These are phyloP conservation scores for Arachis stenosperma DNA, from an alignment of 306 rosid species.

Conservation along the genomic window DNA sequence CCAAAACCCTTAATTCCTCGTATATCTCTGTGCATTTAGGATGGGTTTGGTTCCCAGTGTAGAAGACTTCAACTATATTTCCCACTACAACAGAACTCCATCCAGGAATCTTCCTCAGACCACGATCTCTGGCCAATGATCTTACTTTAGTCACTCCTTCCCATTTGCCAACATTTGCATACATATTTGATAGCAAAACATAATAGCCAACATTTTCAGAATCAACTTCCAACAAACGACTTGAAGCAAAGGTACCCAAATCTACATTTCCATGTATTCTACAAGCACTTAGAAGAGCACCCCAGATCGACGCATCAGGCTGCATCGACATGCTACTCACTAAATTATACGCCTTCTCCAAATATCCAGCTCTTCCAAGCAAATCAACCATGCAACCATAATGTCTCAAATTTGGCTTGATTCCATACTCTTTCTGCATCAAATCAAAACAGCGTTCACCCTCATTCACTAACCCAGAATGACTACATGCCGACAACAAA, in stretches of 20 bases:
- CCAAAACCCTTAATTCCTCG: constrained; percentile 45
- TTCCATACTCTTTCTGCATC: too few species aligned
- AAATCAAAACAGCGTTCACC: too few species aligned
- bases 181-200: constrained; percentile 56
- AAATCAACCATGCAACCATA: too few species aligned
- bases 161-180: constrained; percentile 58
- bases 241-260: constrained; percentile 44
- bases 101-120: constrained; percentile 49
- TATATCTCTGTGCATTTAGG: constrained; percentile 47
- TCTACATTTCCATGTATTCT: constrained; percentile 52
- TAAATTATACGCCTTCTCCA: constrained; percentile 52
- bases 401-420: too few species aligned
- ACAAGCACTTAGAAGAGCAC: constrained; percentile 58
- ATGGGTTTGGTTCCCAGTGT: constrained; percentile 57
- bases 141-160: constrained; percentile 47
- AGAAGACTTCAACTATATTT: constrained; percentile 52
- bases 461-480: too few species aligned
- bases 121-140: constrained; percentile 45
- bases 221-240: constrained; percentile 50
- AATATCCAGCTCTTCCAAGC: constrained; percentile 48
- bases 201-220: constrained; percentile 56
- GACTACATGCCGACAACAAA: too few species aligned
- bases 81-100: constrained; percentile 54
- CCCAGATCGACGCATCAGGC: constrained; percentile 58
- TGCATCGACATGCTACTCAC: constrained; percentile 48